A percentile compares a stretch with the other conserved stretches of the same genome.
Evolutionary conservation across 139 green algal genomes (phyloP).

Genomic region (Chlorella sp.): DNA sequence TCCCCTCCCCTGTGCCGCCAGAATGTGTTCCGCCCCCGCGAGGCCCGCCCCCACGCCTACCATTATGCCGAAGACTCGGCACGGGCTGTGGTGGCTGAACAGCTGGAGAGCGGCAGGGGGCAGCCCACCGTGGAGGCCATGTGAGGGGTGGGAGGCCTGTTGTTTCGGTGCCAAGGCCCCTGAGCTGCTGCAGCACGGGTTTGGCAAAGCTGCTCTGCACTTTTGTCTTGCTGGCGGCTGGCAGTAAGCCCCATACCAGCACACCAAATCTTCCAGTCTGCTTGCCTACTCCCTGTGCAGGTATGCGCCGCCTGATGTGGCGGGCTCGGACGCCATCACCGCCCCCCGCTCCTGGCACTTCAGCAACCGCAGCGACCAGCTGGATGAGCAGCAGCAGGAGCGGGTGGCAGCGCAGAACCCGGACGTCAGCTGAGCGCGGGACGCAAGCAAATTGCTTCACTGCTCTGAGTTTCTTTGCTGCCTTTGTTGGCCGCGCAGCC

Average conservation of each 20-base stretch:
- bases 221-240: neutral
- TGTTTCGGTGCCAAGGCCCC: too few species aligned
- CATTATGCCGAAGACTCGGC: slow-evolving; percentile 4
- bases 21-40: neutral
- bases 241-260: neutral
- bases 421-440: neutral
- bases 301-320: neutral
- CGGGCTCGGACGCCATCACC: neutral
- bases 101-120: neutral
- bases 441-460: too few species aligned
- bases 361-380: neutral
- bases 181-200: neutral
- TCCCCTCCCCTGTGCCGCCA: neutral
- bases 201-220: neutral
- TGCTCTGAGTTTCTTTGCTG: too few species aligned
- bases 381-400: neutral
- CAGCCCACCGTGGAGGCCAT: neutral
- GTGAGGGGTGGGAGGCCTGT: too few species aligned
- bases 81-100: neutral
- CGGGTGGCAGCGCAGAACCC: neutral
- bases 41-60: neutral
- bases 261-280: too few species aligned
- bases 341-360: slow-evolving; percentile 5
- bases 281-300: neutral
- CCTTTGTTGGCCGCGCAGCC: too few species aligned